phyloP scores from a whole-genome alignment of 257 asterid genomes.

The Solanum lignicaule region DNA sequence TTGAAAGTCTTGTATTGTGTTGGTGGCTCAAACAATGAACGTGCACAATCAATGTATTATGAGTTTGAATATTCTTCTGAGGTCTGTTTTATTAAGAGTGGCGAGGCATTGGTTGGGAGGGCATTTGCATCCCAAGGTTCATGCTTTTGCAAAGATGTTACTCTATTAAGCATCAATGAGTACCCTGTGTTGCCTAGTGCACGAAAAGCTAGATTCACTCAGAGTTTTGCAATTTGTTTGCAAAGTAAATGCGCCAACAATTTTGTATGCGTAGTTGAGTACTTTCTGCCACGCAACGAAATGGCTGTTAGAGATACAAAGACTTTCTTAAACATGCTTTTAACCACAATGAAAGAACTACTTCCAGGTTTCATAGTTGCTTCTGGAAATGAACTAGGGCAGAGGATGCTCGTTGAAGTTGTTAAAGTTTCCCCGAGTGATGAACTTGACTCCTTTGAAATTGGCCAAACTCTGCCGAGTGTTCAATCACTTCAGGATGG shows the following conservation, averaged over 20 bases:
- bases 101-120: background rate
- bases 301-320: background rate
- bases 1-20: rapidly evolving
- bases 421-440: background rate
- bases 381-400: background rate
- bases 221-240: too few species aligned
- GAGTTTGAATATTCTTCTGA: rapidly evolving
- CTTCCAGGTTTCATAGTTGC: background rate
- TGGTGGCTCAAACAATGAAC: too few species aligned
- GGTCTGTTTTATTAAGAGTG: rapidly evolving
- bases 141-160: background rate
- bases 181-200: too few species aligned
- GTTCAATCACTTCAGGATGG: background rate
- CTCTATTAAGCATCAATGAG: background rate
- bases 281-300: background rate
- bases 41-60: background rate
- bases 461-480: background rate
- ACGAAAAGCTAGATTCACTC: too few species aligned
- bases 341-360: background rate
- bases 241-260: background rate
- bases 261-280: background rate
- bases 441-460: background rate
- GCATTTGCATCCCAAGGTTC: background rate
- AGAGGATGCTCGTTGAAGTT: background rate
- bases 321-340: background rate